A percentile compares a stretch with the other conserved stretches of the same genome.
These are phyloP conservation scores for Syncephalastrum racemosum DNA, from an alignment of 371 early-diverging fungal species.

Conservation along the genomic window DNA sequence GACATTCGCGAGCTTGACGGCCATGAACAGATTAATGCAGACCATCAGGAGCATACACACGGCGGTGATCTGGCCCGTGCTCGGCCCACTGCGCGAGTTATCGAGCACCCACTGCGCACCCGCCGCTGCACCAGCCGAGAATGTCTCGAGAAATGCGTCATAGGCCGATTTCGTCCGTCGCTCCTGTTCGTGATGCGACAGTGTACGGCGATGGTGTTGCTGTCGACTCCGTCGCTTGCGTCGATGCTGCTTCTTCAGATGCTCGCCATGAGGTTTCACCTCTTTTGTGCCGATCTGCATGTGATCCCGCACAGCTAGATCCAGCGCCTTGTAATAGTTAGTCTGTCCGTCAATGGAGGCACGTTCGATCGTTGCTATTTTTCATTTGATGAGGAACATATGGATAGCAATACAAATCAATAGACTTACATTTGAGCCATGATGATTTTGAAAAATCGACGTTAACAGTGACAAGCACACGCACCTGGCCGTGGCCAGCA, in stretches of 20 bases:
- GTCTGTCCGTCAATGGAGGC: constrained; percentile 65
- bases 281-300: constrained; percentile 7
- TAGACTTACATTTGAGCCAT: constrained; percentile 67
- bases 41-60: constrained; percentile 32
- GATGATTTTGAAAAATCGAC: constrained; percentile 74
- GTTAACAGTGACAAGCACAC: constrained; percentile 63
- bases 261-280: constrained; percentile 4
- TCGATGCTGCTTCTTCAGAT: constrained; percentile 10
- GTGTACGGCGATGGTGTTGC: background rate
- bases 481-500: constrained; percentile 58
- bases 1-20: constrained; percentile 32
- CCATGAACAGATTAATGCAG: constrained; percentile 34
- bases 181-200: background rate
- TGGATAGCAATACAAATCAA: too few species aligned
- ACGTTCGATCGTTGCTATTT: constrained; percentile 55
- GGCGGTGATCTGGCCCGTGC: constrained; percentile 23
- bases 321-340: constrained; percentile 54
- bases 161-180: background rate
- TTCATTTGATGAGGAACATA: background rate
- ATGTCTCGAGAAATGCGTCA: constrained; percentile 11
- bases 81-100: constrained; percentile 8
- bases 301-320: constrained; percentile 37
- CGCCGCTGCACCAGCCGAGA: constrained; percentile 11
- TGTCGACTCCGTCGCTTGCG: constrained; percentile 6
- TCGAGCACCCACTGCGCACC: constrained; percentile 7